Evolutionary conservation across 352 stramenopile genomes (phyloP), one percentile per base, ranked within the genome.

Genomic region (Plasmopara muralis): DNA sequence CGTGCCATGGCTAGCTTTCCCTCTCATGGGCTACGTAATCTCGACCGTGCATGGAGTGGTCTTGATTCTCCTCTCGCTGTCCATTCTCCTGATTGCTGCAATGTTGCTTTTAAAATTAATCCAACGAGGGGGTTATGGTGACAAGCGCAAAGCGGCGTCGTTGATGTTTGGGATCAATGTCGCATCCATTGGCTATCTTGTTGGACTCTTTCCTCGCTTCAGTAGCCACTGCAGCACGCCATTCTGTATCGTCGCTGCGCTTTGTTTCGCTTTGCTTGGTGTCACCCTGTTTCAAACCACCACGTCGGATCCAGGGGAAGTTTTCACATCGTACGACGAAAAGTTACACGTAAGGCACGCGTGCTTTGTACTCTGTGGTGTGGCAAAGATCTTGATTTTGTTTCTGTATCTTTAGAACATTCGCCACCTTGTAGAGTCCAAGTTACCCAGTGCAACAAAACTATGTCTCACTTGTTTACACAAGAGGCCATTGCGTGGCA

Each of bases 401-500:
- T 50, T n/a, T 30, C n/a, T 47, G 13, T 8, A 48, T 29, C 43
- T 16, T 10, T 69, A 80, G 60, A 91, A 87, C 50, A 87, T 91
- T 40, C 63, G 63, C 35, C 66, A 57, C 47, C 65, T 91, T 0
- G 77, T 91, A 5, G 81, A 91, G 44, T 80, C 73, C 43, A 91
- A 91, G 63, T 67, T 79, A 25, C 74, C 70, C 9, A 83, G 68
- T 28, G 70, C 75, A 14, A 88, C 77, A 12, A 91, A 91, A 38
- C 63, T 91, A 30, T 91, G 81, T 37, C 74, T 88, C 50, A 87
- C 81, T 16, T 91, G 81, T 33, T 59, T 91, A 25, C 81, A 91
- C 56, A 81, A 80, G 15, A 74, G 81, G 2, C 81, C 81, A 16
- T 63, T 91, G 20, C 81, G 81, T 15, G 76, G 74, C 41, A 91